phyloP scores from a whole-genome alignment of 176 grass and related monocot genomes.

The Phoenix dactylifera region DNA sequence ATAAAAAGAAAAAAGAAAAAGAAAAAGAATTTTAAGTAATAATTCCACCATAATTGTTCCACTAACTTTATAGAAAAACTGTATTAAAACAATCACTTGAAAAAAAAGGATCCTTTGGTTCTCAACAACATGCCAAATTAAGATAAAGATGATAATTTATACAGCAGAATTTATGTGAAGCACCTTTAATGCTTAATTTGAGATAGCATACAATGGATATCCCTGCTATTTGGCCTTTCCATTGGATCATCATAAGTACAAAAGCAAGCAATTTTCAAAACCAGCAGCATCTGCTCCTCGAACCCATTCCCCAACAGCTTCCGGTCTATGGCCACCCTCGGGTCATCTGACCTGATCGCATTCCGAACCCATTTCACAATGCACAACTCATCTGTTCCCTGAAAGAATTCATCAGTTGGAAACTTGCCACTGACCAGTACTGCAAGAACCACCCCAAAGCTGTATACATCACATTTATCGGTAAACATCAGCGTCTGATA shows the following conservation, averaged over 20 bases:
- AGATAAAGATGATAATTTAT: too few species aligned
- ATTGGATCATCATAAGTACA: conserved; percentile 54
- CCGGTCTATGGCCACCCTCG: conserved; percentile 33
- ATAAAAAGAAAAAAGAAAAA: too few species aligned
- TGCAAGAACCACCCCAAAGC: conserved; percentile 79
- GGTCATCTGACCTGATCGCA: conserved; percentile 14
- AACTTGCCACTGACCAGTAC: conserved; percentile 73
- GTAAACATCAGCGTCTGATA: conserved; percentile 67
- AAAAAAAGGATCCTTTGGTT: too few species aligned
- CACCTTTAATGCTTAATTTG: conserved; percentile 32
- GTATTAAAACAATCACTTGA: too few species aligned
- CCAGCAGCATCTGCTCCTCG: conserved; percentile 63
- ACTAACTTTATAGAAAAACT: too few species aligned
- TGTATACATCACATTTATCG: conserved; percentile 78
- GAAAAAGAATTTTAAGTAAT: too few species aligned
- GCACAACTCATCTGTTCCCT: conserved; percentile 43
- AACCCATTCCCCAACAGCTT: conserved; percentile 26
- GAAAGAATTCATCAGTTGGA: conserved; percentile 59
- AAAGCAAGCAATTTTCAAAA: conserved; percentile 63
- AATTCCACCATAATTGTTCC: too few species aligned
- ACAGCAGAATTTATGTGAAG: too few species aligned
- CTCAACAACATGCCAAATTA: too few species aligned
- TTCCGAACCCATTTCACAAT: conserved; percentile 57
- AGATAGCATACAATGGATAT: conserved; percentile 52
- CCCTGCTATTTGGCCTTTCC: conserved; percentile 50